A percentile compares a stretch with the other conserved stretches of the same genome.
Conservation (phyloP, 2,329 filamentous ascomycete genomes). For the Chaetomium strumarium region DNA sequence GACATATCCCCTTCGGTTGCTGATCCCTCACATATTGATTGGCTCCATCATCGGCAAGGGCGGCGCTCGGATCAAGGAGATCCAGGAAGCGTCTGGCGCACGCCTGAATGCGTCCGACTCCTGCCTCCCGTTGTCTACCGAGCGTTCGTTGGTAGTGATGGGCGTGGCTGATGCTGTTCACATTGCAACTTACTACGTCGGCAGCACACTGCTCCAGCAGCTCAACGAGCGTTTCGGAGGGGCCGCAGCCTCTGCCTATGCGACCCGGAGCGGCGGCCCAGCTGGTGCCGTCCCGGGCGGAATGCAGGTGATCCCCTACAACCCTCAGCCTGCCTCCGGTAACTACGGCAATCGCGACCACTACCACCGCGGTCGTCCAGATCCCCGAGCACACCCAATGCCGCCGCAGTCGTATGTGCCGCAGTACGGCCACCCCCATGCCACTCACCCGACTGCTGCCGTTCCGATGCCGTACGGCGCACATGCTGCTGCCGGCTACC, state of each 20-base stretch:
- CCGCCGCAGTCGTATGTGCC: conserved; percentile 67
- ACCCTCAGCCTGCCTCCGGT: conserved; percentile 85
- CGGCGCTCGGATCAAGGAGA: conserved; percentile 92
- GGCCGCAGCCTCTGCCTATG: conserved; percentile 94
- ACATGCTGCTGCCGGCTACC: conserved; percentile 65
- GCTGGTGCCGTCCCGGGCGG: conserved; percentile 91
- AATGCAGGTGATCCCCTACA: conserved; percentile 99
- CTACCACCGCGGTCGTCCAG: conserved; percentile 69
- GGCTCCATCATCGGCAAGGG: conserved; percentile 98
- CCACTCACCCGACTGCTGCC: conserved; percentile 56
- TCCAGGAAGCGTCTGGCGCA: conserved; percentile 94
- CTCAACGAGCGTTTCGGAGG: conserved; percentile 94
- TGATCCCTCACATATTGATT: conserved; percentile 95
- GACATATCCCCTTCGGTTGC: conserved; percentile 90
- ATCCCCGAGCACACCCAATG: conserved; percentile 67
- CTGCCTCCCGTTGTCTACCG: conserved; percentile 87
- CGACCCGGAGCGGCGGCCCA: conserved; percentile 86
- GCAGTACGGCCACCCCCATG: conserved; percentile 61
- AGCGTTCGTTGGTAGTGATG: conserved; percentile 95
- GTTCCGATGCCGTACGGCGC: conserved; percentile 76
- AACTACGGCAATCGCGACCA: conserved; percentile 89
- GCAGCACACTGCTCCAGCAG: conserved; percentile 95
- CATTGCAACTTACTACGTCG: conserved; percentile 98
- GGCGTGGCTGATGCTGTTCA: conserved; percentile 97
- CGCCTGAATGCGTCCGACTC: conserved; percentile 94